Percentiles rank a stretch among this genome's conserved stretches.
Evolutionary conservation across 176 grass and related monocot species (phyloP).

Genomic region (Themeda triandra): DNA sequence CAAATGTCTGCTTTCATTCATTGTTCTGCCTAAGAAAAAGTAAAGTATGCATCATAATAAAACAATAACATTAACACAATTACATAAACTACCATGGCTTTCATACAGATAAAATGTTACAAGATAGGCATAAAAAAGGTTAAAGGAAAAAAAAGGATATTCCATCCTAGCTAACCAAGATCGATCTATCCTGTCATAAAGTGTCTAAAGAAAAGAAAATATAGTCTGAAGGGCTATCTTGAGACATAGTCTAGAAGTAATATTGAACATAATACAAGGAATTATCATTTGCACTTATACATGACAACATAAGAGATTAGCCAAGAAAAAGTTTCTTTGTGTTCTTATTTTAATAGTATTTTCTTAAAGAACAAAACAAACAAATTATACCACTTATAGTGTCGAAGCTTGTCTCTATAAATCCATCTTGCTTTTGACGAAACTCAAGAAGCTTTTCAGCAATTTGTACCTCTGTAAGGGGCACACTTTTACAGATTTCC

Average conservation of each 20-base stretch:
- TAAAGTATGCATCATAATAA: neutral
- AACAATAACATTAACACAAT: neutral
- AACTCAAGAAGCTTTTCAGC: conserved; percentile 87
- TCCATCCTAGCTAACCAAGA: neutral
- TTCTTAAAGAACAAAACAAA: neutral
- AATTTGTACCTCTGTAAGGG: conserved; percentile 78
- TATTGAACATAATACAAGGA: neutral
- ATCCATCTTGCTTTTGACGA: conserved; percentile 83
- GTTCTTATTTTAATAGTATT: neutral
- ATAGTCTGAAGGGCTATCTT: neutral
- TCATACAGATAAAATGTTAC: neutral
- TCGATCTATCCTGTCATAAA: conserved; percentile 3
- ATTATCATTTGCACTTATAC: neutral
- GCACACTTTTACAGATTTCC: conserved; percentile 46
- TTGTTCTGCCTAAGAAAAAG: neutral
- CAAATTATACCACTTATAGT: conserved; percentile 90
- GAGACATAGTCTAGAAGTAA: neutral
- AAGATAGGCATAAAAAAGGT: neutral
- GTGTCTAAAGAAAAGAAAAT: neutral
- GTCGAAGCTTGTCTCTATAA: conserved; percentile 94
- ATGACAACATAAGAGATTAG: neutral
- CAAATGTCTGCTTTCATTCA: neutral
- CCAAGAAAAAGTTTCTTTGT: neutral
- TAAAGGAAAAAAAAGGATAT: neutral
- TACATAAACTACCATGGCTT: neutral